Percentiles rank a stretch among this genome's conserved stretches.
These are phyloP conservation scores for Diutina siamensis DNA, from an alignment of 1,139 yeast species.

Conservation along the genomic window DNA sequence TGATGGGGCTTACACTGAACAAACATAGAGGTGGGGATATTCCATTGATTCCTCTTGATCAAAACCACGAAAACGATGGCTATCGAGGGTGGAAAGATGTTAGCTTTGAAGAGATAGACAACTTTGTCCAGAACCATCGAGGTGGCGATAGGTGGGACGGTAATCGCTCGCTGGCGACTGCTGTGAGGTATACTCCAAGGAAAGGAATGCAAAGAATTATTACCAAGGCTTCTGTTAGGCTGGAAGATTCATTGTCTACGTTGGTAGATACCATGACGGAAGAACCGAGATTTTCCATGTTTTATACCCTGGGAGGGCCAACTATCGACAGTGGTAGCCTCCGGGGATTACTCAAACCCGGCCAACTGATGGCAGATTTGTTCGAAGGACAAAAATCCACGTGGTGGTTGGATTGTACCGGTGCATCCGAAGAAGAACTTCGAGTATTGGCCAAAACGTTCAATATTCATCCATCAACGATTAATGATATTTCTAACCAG, in stretches of 20 bases:
- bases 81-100: conserved; percentile 16
- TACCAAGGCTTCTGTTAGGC: not conserved
- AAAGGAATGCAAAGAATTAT: conserved; percentile 15
- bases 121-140: conserved; percentile 47
- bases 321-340: conserved; percentile 85
- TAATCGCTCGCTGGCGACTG: conserved; percentile 12
- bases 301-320: conserved; percentile 69
- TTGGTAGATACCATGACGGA: too few species aligned
- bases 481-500: conserved; percentile 77
- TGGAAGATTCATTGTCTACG: not conserved
- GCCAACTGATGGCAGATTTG: conserved; percentile 51
- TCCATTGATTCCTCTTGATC: not conserved
- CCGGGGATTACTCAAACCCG: conserved; percentile 57
- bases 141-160: not conserved
- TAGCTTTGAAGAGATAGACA: conserved; percentile 71
- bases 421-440: conserved; percentile 63
- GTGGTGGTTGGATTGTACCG: conserved; percentile 71
- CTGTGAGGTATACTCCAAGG: conserved; percentile 50
- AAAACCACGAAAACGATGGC: not conserved
- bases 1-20: too few species aligned
- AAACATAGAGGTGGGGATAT: not conserved
- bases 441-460: conserved; percentile 54
- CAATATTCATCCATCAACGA: conserved; percentile 77
- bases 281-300: conserved; percentile 67
- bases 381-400: conserved; percentile 52